Percentiles rank a stretch among this genome's conserved stretches.
These are phyloP conservation scores for Carallia brachiata DNA, from an alignment of 345 rosid genomes.

Conservation along the genomic window DNA sequence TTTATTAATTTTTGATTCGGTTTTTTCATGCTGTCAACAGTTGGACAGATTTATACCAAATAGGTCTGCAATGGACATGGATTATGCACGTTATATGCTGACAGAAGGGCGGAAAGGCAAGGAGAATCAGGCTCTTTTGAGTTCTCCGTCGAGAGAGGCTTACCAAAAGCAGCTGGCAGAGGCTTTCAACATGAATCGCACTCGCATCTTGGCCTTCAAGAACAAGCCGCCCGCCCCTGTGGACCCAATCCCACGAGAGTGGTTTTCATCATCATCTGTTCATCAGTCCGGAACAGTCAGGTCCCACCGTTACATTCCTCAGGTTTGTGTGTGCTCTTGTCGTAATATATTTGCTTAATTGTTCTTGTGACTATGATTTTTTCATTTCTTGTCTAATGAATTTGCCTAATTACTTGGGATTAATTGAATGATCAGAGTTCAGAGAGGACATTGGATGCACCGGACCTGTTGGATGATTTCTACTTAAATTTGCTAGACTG, in stretches of 20 bases:
- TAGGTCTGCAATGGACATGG: slow-evolving; percentile 75
- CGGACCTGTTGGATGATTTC: slow-evolving; percentile 43
- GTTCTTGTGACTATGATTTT: not conserved
- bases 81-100: slow-evolving; percentile 62
- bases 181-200: slow-evolving; percentile 52
- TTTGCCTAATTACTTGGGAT: not conserved
- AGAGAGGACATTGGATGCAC: slow-evolving; percentile 46
- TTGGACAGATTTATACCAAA: slow-evolving; percentile 74
- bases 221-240: slow-evolving; percentile 54
- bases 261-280: not conserved
- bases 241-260: slow-evolving; percentile 23
- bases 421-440: slow-evolving; percentile 27
- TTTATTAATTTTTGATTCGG: not conserved
- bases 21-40: slow-evolving; percentile 25
- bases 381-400: not conserved
- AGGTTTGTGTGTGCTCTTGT: slow-evolving; percentile 27
- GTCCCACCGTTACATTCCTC: slow-evolving; percentile 41
- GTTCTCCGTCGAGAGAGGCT: slow-evolving; percentile 62
- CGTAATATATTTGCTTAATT: not conserved
- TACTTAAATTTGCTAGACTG: slow-evolving; percentile 46
- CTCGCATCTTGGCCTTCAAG: slow-evolving; percentile 68
- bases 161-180: slow-evolving; percentile 65
- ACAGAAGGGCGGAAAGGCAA: slow-evolving; percentile 52
- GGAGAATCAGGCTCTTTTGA: slow-evolving; percentile 27
- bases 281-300: slow-evolving; percentile 27